Conservation (phyloP, 306 rosid species). For the Bauhinia variegata region DNA sequence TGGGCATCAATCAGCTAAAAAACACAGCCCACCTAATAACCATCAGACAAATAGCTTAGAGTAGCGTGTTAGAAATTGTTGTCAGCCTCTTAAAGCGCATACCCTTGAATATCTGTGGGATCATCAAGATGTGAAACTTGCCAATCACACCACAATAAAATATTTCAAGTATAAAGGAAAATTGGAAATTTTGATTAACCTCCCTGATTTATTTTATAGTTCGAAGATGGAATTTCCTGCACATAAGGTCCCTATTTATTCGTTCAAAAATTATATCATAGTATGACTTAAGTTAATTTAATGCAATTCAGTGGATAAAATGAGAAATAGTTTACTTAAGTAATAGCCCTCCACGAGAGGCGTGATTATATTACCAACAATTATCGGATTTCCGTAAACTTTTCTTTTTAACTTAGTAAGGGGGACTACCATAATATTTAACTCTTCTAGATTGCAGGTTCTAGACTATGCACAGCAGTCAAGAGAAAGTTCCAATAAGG, state of each 20-base stretch:
- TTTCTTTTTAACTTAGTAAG: conserved; percentile 5
- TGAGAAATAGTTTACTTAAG: conserved; percentile 27
- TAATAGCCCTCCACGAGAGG: conserved; percentile 30
- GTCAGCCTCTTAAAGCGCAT: conserved; percentile 14
- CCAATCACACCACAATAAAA: conserved; percentile 13
- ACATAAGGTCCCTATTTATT: conserved; percentile 20
- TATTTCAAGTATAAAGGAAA: conserved; percentile 14
- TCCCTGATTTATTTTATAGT: conserved; percentile 18
- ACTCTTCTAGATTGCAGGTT: conserved; percentile 54
- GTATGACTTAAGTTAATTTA: conserved; percentile 3
- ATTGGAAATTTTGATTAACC: conserved; percentile 6
- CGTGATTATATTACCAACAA: conserved; percentile 20
- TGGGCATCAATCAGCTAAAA: conserved; percentile 20
- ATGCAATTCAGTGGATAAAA: conserved; percentile 21
- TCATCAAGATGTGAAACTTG: conserved; percentile 15
- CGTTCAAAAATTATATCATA: conserved; percentile 8
- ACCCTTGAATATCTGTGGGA: conserved; percentile 22
- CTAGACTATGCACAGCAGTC: conserved; percentile 65
- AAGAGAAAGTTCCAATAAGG: conserved; percentile 62
- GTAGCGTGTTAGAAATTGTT: conserved; percentile 16
- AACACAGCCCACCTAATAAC: conserved; percentile 16
- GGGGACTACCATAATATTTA: conserved; percentile 33
- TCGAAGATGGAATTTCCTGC: conserved; percentile 16
- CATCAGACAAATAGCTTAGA: conserved; percentile 32
- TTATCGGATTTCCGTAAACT: conserved; percentile 15